Evolutionary conservation across 495 filamentous ascomycete genomes (phyloP).

Genomic region (Neurospora sp.): DNA sequence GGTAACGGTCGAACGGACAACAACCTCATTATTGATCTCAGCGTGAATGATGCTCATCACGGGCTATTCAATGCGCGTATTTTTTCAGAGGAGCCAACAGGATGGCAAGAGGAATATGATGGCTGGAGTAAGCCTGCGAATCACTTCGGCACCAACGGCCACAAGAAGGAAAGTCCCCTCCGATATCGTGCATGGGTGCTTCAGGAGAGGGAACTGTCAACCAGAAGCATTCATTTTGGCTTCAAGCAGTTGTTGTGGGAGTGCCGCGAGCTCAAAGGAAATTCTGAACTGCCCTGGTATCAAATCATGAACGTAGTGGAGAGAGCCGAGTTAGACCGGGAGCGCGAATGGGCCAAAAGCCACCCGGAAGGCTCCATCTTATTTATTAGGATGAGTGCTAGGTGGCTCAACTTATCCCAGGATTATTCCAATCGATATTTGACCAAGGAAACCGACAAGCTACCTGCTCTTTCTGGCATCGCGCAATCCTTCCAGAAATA

Average conservation of each 20-base stretch:
- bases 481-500: neutral
- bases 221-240: neutral
- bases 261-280: neutral
- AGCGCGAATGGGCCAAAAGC: neutral
- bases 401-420: accelerated
- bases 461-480: neutral
- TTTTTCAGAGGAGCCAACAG: neutral
- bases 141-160: too few species aligned
- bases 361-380: neutral
- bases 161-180: neutral
- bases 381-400: accelerated
- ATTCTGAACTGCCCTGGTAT: neutral
- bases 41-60: neutral
- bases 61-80: neutral
- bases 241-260: neutral
- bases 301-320: neutral
- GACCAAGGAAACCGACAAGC: neutral
- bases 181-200: neutral
- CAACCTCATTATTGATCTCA: too few species aligned
- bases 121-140: too few species aligned
- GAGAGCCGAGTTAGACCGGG: too few species aligned
- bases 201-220: neutral
- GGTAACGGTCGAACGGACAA: too few species aligned
- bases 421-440: accelerated
- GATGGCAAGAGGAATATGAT: too few species aligned